phyloP scores from a whole-genome alignment of 1,139 yeast species.

The Suhomyces anneliseae region DNA sequence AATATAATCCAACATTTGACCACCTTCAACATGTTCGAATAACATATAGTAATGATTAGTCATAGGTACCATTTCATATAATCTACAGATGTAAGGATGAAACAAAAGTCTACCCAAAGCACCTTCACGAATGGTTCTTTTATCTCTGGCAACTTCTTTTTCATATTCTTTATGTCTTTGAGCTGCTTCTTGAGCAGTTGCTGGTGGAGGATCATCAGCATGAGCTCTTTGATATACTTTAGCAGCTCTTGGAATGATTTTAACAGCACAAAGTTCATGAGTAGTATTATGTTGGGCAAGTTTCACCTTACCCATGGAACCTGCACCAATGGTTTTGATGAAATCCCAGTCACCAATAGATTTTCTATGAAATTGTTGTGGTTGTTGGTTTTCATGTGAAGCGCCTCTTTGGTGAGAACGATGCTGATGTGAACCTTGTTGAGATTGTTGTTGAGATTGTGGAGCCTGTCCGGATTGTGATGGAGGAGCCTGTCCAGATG shows the following conservation, averaged over 20 bases:
- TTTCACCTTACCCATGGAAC: constrained; percentile 98
- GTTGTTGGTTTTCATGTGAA: constrained; percentile 19
- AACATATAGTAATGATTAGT: constrained; percentile 96
- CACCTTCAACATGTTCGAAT: constrained; percentile 96
- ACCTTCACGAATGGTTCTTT: constrained; percentile 91
- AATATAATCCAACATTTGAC: constrained; percentile 95
- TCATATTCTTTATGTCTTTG: constrained; percentile 74
- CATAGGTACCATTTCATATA: constrained; percentile 95
- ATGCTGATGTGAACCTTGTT: constrained; percentile 12
- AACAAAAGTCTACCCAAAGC: constrained; percentile 86
- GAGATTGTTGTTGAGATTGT: constrained; percentile 13
- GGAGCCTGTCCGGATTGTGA: constrained; percentile 3
- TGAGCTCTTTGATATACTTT: constrained; percentile 76
- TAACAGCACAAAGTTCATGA: constrained; percentile 82
- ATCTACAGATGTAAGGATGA: constrained; percentile 90
- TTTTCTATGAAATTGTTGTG: constrained; percentile 73
- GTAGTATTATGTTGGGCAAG: constrained; percentile 84
- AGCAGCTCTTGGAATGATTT: constrained; percentile 79
- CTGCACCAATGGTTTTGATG: constrained; percentile 93
- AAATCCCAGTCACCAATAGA: constrained; percentile 98
- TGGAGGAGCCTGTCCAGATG: constrained; percentile 3
- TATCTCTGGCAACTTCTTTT: constrained; percentile 87
- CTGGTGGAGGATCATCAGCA: constrained; percentile 64
- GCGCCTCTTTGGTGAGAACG: constrained; percentile 18
- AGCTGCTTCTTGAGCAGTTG: constrained; percentile 54